These are phyloP conservation scores for Vigna nakashimae DNA, from an alignment of 306 rosid genomes.

Conservation along the genomic window DNA sequence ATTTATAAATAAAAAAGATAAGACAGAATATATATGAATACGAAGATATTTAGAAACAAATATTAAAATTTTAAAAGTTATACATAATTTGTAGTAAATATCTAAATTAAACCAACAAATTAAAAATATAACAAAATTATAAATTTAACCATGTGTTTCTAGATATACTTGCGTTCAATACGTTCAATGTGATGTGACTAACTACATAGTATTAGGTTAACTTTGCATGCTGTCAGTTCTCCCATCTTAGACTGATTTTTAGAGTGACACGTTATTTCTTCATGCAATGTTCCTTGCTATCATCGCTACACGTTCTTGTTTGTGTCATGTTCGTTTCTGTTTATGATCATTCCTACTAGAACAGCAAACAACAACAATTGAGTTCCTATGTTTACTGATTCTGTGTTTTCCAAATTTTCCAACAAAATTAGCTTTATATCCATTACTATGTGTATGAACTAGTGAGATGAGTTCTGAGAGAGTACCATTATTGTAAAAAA, in stretches of 20 bases:
- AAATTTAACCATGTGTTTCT: too few relatives aligned
- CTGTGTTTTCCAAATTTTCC: not conserved
- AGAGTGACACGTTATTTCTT: conserved; percentile 18
- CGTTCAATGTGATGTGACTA: not conserved
- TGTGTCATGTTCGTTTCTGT: not conserved
- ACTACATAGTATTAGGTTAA: not conserved
- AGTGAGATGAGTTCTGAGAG: not conserved
- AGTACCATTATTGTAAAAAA: not conserved
- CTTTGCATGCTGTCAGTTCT: not conserved
- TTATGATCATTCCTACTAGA: not conserved
- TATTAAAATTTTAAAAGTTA: too few relatives aligned
- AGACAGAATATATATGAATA: too few relatives aligned
- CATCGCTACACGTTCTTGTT: conserved; percentile 13
- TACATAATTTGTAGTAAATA: too few relatives aligned
- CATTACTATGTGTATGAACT: not conserved
- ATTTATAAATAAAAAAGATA: too few relatives aligned
- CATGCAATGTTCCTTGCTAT: conserved; percentile 28
- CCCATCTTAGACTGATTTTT: not conserved
- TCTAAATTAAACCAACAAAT: too few relatives aligned
- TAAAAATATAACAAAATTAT: too few relatives aligned
- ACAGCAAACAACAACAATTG: not conserved
- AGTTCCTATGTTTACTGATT: not conserved
- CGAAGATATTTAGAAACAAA: too few relatives aligned
- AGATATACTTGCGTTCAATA: too few relatives aligned
- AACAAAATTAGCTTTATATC: not conserved